phyloP scores from a whole-genome alignment of 495 filamentous ascomycete genomes.

The Stereocaulon alpinum region DNA sequence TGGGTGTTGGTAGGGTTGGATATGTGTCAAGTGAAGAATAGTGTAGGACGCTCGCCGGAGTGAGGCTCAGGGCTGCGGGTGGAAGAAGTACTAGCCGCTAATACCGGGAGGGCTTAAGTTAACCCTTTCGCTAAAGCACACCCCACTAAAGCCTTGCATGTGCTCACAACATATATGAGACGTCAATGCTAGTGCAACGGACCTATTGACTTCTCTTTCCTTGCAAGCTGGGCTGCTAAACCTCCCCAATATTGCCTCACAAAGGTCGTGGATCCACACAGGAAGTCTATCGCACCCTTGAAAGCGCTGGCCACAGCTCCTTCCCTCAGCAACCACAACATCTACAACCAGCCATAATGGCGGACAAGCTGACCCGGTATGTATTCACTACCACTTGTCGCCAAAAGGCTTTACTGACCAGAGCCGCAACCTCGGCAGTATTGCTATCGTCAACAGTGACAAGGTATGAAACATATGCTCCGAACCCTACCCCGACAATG shows the following conservation, averaged over 20 bases:
- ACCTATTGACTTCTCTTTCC: background rate
- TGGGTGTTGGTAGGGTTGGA: constrained; percentile 9
- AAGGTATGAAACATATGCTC: constrained; percentile 54
- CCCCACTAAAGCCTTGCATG: constrained; percentile 3
- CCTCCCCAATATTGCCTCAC: no score
- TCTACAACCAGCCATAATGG: constrained; percentile 42
- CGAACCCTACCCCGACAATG: constrained; percentile 21
- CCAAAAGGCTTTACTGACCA: constrained; percentile 15
- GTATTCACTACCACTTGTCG: constrained; percentile 6
- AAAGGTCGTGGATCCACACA: background rate
- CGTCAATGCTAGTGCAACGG: background rate
- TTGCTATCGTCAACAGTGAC: constrained; percentile 95
- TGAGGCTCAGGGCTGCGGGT: no score
- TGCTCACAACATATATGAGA: background rate
- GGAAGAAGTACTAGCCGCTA: no score
- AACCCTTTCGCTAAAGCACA: constrained; percentile 4
- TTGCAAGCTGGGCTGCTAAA: background rate
- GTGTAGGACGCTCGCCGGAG: background rate
- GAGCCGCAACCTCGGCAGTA: constrained; percentile 41
- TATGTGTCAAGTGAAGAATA: constrained; percentile 1
- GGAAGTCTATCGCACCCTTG: no score
- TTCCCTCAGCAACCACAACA: background rate
- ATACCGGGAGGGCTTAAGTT: background rate
- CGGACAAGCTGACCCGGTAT: constrained; percentile 80
- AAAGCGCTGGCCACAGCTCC: background rate